phyloP scores from a whole-genome alignment of 495 filamentous ascomycete species.

The Penicillium atrosanguineum region DNA sequence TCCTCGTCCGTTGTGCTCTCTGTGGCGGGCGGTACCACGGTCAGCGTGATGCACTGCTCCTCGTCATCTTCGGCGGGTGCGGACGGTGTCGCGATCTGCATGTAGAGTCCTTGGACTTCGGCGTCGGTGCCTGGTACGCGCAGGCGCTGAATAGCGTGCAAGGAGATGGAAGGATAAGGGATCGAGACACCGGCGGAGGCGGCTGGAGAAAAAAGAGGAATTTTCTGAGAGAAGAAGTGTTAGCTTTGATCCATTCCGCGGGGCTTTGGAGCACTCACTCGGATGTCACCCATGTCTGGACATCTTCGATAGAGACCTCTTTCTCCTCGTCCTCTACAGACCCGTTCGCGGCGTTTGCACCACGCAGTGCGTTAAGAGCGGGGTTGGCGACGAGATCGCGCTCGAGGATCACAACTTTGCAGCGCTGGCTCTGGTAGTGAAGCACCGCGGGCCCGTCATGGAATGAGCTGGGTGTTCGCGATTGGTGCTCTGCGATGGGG shows the following conservation, averaged over 20 bases:
- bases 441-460: slow-evolving; percentile 75
- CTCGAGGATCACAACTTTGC: slow-evolving; percentile 55
- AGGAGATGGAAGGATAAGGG: slow-evolving; percentile 81
- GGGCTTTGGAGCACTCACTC: slow-evolving; percentile 51
- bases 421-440: slow-evolving; percentile 64
- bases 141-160: slow-evolving; percentile 81
- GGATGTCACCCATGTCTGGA: slow-evolving; percentile 78
- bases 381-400: slow-evolving; percentile 37
- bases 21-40: slow-evolving; percentile 57
- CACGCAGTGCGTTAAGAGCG: slow-evolving; percentile 30
- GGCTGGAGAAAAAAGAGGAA: slow-evolving; percentile 66
- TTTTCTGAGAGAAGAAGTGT: slow-evolving; percentile 50
- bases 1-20: slow-evolving; percentile 31
- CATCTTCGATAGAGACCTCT: slow-evolving; percentile 42
- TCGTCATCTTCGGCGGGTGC: slow-evolving; percentile 56
- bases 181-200: slow-evolving; percentile 67
- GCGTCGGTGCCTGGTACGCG: slow-evolving; percentile 35
- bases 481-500: slow-evolving; percentile 73
- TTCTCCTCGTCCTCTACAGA: slow-evolving; percentile 32
- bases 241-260: neutral
- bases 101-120: slow-evolving; percentile 66
- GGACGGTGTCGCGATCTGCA: slow-evolving; percentile 68
- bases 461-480: slow-evolving; percentile 82
- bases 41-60: slow-evolving; percentile 69
- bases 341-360: slow-evolving; percentile 17